Evolutionary conservation across 768 basidiomycete genomes (phyloP).

Genomic region (Boletales sp.): DNA sequence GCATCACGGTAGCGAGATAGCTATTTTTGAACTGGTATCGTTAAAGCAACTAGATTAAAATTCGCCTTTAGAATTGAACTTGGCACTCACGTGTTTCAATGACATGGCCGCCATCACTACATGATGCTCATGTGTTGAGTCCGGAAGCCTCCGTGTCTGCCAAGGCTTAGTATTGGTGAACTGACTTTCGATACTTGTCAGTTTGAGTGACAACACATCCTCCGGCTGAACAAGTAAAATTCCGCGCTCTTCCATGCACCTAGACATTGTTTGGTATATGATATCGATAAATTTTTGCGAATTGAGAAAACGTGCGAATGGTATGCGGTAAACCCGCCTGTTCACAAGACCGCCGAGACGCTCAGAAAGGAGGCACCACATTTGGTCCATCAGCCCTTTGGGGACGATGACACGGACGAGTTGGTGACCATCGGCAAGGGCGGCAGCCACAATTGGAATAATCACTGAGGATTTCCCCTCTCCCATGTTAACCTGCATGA

Average conservation of each 20-base stretch:
- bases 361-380: constrained; percentile 2
- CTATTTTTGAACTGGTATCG: no score
- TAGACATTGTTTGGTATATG: constrained; percentile 28
- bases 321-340: background rate
- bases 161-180: constrained; percentile 32
- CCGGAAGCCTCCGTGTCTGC: constrained; percentile 10
- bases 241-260: constrained; percentile 21
- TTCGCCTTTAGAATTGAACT: no score
- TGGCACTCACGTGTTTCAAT: no score
- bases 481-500: background rate
- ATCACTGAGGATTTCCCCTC: background rate
- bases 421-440: constrained; percentile 22
- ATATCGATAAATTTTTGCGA: background rate
- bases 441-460: constrained; percentile 25
- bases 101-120: no score
- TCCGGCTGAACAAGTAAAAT: background rate
- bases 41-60: no score
- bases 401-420: constrained; percentile 26
- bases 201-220: background rate
- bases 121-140: background rate
- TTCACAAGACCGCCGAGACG: constrained; percentile 37
- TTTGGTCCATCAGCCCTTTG: background rate
- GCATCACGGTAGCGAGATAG: no score
- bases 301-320: constrained; percentile 11
- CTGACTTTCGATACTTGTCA: background rate